phyloP scores from a whole-genome alignment of 768 basidiomycete genomes.

The Leccinum barrowsii region DNA sequence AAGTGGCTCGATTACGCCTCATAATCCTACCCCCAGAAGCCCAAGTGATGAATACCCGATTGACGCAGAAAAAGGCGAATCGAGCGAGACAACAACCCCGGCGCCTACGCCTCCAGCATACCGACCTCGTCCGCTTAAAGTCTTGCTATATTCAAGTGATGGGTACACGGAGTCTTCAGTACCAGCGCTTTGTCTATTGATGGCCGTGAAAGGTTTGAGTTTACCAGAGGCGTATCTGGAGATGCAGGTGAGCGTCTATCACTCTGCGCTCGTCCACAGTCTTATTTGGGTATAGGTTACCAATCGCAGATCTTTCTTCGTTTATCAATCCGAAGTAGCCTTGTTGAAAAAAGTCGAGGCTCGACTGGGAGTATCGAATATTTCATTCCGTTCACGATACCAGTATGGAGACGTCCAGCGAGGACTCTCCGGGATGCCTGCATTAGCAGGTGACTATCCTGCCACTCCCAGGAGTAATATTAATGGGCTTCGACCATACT shows the following conservation, averaged over 20 bases:
- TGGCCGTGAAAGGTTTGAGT: constrained; percentile 63
- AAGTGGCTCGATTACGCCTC: constrained; percentile 21
- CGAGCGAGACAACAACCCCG: constrained; percentile 6
- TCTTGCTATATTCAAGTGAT: constrained; percentile 80
- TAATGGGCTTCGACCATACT: constrained; percentile 22
- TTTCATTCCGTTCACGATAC: constrained; percentile 23
- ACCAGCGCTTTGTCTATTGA: constrained; percentile 81
- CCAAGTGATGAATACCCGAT: constrained; percentile 17
- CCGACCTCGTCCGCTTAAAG: constrained; percentile 61
- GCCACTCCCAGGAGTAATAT: constrained; percentile 5
- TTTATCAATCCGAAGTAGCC: constrained; percentile 73
- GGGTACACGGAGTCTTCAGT: constrained; percentile 93
- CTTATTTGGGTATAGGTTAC: constrained; percentile 36
- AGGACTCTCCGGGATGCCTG: constrained; percentile 7
- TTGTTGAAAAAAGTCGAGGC: constrained; percentile 70
- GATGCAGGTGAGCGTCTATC: constrained; percentile 51
- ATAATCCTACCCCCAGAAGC: not conserved
- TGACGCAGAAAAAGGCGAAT: constrained; percentile 9
- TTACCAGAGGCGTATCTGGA: constrained; percentile 92
- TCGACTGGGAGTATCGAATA: constrained; percentile 31
- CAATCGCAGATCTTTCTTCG: constrained; percentile 83
- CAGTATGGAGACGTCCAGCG: constrained; percentile 22
- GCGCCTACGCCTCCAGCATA: constrained; percentile 21
- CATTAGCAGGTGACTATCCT: constrained; percentile 8
- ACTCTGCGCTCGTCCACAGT: not conserved